Percentiles rank a stretch among this genome's conserved stretches.
These are phyloP conservation scores for Steccherinum ochraceum DNA, from an alignment of 768 basidiomycete species.

Conservation along the genomic window DNA sequence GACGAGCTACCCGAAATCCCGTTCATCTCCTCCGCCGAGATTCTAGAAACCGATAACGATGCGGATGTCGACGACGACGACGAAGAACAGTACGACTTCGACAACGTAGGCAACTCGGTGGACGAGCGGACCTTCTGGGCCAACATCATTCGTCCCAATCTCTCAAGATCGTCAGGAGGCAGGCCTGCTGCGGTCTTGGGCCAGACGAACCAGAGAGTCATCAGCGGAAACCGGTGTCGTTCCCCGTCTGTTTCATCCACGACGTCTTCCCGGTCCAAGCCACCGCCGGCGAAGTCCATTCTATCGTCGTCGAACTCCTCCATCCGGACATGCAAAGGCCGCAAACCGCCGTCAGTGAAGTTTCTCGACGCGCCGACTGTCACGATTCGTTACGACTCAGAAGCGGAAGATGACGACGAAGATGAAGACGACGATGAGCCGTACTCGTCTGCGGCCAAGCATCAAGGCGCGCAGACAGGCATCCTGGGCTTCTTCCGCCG, in stretches of 20 bases:
- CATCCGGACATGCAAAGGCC: conserved; percentile 32
- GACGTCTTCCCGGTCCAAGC: conserved; percentile 16
- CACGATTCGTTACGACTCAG: conserved; percentile 46
- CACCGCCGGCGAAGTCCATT: conserved; percentile 49
- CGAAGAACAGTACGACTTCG: neutral
- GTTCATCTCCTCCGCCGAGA: conserved; percentile 15
- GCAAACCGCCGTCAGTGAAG: conserved; percentile 50
- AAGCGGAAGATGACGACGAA: conserved; percentile 13
- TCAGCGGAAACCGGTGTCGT: conserved; percentile 26
- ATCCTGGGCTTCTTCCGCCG: conserved; percentile 10
- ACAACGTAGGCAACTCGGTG: neutral
- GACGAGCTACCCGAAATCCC: conserved; percentile 24
- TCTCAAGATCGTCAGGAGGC: conserved; percentile 13
- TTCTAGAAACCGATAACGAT: conserved; percentile 7
- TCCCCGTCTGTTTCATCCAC: conserved; percentile 32
- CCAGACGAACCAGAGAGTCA: conserved; percentile 9
- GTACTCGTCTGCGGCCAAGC: neutral
- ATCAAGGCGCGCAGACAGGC: conserved; percentile 5
- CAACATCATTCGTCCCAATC: conserved; percentile 22
- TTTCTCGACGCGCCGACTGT: conserved; percentile 56
- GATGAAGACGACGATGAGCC: conserved; percentile 6
- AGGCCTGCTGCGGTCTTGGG: conserved; percentile 12
- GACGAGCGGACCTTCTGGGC: conserved; percentile 31
- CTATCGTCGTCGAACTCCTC: conserved; percentile 42
- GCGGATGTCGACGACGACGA: conserved; percentile 14